phyloP scores from a whole-genome alignment of 371 early-diverging fungal genomes.

The Actinomucor elegans region DNA sequence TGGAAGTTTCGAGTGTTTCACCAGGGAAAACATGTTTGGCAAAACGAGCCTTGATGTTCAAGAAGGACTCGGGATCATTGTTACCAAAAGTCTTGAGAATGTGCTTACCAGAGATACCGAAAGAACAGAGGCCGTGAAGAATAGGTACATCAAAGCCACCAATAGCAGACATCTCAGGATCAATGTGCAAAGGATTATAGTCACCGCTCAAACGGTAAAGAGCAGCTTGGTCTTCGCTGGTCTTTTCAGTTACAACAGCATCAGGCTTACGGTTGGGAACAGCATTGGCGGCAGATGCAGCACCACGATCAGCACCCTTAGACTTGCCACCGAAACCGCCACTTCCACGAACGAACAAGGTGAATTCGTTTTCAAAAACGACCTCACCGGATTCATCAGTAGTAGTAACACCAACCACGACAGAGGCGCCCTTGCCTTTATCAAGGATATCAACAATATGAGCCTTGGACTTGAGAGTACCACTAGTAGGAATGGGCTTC shows the following conservation, averaged over 20 bases:
- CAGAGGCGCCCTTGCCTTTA: slow-evolving; percentile 93
- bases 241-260: slow-evolving; percentile 79
- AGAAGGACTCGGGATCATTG: slow-evolving; percentile 70
- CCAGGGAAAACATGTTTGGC: slow-evolving; percentile 94
- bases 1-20: slow-evolving; percentile 92
- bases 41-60: slow-evolving; percentile 90
- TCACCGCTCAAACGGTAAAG: slow-evolving; percentile 91
- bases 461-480: slow-evolving; percentile 73
- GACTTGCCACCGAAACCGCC: slow-evolving; percentile 90
- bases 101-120: slow-evolving; percentile 90
- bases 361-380: slow-evolving; percentile 85
- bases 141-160: slow-evolving; percentile 97
- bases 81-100: slow-evolving; percentile 75
- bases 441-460: slow-evolving; percentile 90
- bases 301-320: slow-evolving; percentile 71
- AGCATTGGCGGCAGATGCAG: slow-evolving; percentile 71
- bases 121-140: slow-evolving; percentile 93
- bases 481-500: slow-evolving; percentile 82
- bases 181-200: slow-evolving; percentile 93
- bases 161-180: slow-evolving; percentile 90
- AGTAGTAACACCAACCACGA: slow-evolving; percentile 81
- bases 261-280: slow-evolving; percentile 88
- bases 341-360: slow-evolving; percentile 90
- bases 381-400: slow-evolving; percentile 75
- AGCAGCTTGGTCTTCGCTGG: slow-evolving; percentile 90